Evolutionary conservation across 2,329 filamentous ascomycete genomes (phyloP).

Genomic region (Ceratocystis lukuohia): DNA sequence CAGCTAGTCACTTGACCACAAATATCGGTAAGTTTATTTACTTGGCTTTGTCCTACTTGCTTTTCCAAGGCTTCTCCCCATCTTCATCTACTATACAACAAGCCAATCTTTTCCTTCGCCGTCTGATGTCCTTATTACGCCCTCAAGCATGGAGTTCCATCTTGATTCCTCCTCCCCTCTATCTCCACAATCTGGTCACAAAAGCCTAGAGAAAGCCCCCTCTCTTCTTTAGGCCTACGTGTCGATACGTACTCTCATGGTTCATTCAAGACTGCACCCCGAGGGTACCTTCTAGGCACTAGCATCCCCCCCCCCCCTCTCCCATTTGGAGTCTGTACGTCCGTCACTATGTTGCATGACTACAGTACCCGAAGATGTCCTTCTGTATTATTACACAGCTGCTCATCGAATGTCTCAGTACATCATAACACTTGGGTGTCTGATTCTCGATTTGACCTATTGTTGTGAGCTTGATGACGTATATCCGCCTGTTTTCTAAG

Average conservation of each 20-base stretch:
- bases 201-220: not conserved
- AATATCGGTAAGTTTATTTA: not conserved
- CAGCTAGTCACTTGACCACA: not conserved
- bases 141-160: not conserved
- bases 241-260: not conserved
- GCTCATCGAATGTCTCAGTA: not conserved
- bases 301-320: not conserved
- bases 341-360: not conserved
- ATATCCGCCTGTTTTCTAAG: not conserved
- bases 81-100: not conserved
- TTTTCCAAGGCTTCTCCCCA: not conserved
- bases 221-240: not conserved
- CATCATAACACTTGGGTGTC: not conserved
- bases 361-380: not conserved
- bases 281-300: not conserved
- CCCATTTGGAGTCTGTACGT: not conserved
- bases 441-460: slow-evolving; percentile 1
- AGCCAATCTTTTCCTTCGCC: not conserved
- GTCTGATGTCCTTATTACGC: not conserved
- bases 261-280: not conserved
- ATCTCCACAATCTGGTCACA: not conserved
- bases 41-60: not conserved
- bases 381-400: not conserved
- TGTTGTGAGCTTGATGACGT: not conserved
- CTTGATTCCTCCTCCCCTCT: not conserved